Evolutionary conservation across 805 yeast genomes (phyloP).

Genomic region (Schwanniomyces polymorphus): DNA sequence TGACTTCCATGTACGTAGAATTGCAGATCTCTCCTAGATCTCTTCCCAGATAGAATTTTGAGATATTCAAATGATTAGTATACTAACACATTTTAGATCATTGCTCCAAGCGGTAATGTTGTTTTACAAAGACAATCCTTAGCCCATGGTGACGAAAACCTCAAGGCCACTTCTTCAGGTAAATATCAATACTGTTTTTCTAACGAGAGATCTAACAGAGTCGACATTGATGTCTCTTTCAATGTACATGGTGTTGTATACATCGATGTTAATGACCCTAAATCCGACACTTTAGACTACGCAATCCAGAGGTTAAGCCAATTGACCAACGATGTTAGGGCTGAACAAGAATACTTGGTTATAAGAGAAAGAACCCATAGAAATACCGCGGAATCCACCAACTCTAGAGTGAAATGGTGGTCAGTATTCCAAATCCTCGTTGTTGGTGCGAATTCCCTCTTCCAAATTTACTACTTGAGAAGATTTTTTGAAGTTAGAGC

Average conservation of each 20-base stretch:
- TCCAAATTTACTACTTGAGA: conserved; percentile 91
- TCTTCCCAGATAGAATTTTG: background rate
- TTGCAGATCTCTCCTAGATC: no score
- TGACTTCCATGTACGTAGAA: conserved; percentile 51
- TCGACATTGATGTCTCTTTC: conserved; percentile 89
- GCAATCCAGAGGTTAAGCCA: conserved; percentile 76
- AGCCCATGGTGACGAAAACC: conserved; percentile 78
- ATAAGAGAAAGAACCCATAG: conserved; percentile 97
- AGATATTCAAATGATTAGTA: background rate
- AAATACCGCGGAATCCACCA: conserved; percentile 97
- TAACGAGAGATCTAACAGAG: conserved; percentile 71
- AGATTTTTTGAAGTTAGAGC: conserved; percentile 95
- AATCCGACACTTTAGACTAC: conserved; percentile 76
- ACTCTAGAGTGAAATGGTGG: conserved; percentile 98
- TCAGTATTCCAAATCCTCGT: conserved; percentile 86
- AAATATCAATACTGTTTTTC: conserved; percentile 87
- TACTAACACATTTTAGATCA: conserved; percentile 17
- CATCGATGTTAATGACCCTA: conserved; percentile 75
- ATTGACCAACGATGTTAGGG: conserved; percentile 81
- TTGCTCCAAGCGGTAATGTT: conserved; percentile 46
- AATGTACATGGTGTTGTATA: conserved; percentile 92
- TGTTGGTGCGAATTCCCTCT: conserved; percentile 81
- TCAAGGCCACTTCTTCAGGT: conserved; percentile 68
- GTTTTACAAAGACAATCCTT: conserved; percentile 51
- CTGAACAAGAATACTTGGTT: conserved; percentile 89